Evolutionary conservation across 169 alveolate species (phyloP).

Genomic region (Plasmodium gallinaceum): DNA sequence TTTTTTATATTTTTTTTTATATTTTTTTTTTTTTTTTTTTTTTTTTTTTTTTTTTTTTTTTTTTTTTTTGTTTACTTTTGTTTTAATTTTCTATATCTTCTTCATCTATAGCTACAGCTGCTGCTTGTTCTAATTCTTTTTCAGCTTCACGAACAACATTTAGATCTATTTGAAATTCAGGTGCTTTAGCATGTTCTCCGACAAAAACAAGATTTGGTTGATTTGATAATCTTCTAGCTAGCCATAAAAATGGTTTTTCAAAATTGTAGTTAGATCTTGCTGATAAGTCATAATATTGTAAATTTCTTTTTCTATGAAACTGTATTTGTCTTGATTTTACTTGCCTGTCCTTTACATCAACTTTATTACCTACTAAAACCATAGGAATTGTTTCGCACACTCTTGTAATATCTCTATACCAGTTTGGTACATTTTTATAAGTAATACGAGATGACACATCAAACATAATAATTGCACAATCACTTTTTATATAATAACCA

Average conservation of each 20-base stretch:
- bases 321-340: slow-evolving; percentile 99
- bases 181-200: slow-evolving; percentile 95
- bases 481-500: slow-evolving; percentile 98
- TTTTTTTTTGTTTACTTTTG: not conserved
- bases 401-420: slow-evolving; percentile 99
- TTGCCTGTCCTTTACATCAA: slow-evolving; percentile 98
- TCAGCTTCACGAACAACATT: slow-evolving; percentile 91
- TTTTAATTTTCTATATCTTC: slow-evolving; percentile 83
- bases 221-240: slow-evolving; percentile 95
- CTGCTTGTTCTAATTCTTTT: slow-evolving; percentile 92
- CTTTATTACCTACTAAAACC: slow-evolving; percentile 99
- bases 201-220: slow-evolving; percentile 90
- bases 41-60: not conserved
- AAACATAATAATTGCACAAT: slow-evolving; percentile 99
- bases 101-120: slow-evolving; percentile 93
- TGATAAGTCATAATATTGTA: slow-evolving; percentile 98
- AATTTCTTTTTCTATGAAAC: slow-evolving; percentile 98
- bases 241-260: slow-evolving; percentile 99
- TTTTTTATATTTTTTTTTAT: not conserved
- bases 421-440: slow-evolving; percentile 98
- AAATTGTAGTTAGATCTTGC: slow-evolving; percentile 98
- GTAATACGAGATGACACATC: slow-evolving; percentile 99
- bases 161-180: slow-evolving; percentile 92
- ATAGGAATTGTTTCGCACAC: slow-evolving; percentile 99
- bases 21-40: not conserved